phyloP scores from a whole-genome alignment of 176 grass and related monocot genomes.

The Carex parvula region DNA sequence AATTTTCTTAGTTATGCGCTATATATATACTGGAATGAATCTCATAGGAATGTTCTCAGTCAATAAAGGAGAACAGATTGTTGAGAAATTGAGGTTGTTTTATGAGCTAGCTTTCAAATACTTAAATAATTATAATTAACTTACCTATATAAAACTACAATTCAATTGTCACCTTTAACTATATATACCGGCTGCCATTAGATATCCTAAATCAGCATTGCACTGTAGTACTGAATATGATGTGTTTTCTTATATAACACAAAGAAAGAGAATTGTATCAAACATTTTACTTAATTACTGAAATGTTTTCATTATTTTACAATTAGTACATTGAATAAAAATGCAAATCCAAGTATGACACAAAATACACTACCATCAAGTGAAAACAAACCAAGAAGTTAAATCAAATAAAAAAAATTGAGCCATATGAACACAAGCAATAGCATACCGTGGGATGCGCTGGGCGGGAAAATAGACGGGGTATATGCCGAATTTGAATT shows the following conservation, averaged over 20 bases:
- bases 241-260: background rate
- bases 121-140: background rate
- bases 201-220: background rate
- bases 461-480: background rate
- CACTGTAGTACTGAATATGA: background rate
- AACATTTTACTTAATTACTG: background rate
- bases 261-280: background rate
- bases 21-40: background rate
- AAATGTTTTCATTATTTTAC: constrained; percentile 2
- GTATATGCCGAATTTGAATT: constrained; percentile 1
- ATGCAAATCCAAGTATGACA: background rate
- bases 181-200: background rate
- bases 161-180: background rate
- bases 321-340: constrained; percentile 7
- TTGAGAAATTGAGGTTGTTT: background rate
- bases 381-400: background rate
- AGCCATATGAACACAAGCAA: constrained; percentile 23
- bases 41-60: background rate
- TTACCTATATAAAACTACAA: background rate
- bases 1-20: background rate
- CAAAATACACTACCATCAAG: background rate
- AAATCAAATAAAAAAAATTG: constrained; percentile 16
- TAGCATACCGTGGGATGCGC: constrained; percentile 10
- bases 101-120: background rate
- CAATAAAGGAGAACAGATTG: background rate